Percentiles rank a stretch among this genome's conserved stretches.
phyloP scores from a whole-genome alignment of 495 filamentous ascomycete species.

The Aspergillus conjunctus region DNA sequence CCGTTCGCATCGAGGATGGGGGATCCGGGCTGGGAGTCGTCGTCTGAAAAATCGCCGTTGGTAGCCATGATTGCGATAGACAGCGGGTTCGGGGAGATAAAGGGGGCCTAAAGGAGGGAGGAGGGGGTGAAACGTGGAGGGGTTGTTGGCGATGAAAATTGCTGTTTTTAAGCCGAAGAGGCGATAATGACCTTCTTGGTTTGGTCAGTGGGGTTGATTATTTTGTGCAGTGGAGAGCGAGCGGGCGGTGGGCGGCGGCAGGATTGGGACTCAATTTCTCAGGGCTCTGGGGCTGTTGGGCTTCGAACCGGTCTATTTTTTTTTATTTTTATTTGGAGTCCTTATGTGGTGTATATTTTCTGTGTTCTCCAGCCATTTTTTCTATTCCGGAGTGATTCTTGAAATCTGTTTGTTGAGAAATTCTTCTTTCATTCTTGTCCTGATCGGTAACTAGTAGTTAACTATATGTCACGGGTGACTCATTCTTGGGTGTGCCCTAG shows the following conservation, averaged over 20 bases:
- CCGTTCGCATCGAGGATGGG: conserved; percentile 58
- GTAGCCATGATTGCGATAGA: conserved; percentile 59
- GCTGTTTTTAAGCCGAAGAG: conserved; percentile 33
- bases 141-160: conserved; percentile 41
- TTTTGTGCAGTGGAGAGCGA: conserved; percentile 52
- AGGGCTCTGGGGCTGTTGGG: background rate
- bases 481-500: background rate
- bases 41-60: conserved; percentile 65
- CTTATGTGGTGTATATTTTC: background rate
- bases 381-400: background rate
- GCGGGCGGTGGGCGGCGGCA: conserved; percentile 40
- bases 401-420: background rate
- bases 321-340: background rate
- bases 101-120: conserved; percentile 19
- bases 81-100: conserved; percentile 15
- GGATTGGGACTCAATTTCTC: conserved; percentile 11
- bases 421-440: background rate
- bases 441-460: background rate
- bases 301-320: background rate
- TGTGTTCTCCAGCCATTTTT: background rate
- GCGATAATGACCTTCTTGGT: conserved; percentile 41
- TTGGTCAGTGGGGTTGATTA: conserved; percentile 28
- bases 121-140: conserved; percentile 19
- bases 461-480: background rate
- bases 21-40: conserved; percentile 61